Evolutionary conservation across 2,329 filamentous ascomycete species (phyloP).

Genomic region (Diaporthe sp.): DNA sequence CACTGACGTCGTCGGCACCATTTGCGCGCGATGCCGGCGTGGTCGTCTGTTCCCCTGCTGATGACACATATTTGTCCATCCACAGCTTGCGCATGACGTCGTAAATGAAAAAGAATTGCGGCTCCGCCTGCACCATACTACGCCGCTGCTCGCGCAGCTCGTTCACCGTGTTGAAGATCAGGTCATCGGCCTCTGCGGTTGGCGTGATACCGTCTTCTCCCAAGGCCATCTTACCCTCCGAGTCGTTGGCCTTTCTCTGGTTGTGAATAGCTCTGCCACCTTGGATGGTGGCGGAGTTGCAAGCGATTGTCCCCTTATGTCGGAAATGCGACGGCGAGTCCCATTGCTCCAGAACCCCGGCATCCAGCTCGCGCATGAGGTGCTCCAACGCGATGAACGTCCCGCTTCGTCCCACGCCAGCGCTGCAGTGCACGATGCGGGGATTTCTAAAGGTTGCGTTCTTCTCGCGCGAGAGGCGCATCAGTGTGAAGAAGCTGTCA

Average conservation of each 20-base stretch:
- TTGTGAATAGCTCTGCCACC: slow-evolving; percentile 28
- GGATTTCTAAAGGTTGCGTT: slow-evolving; percentile 70
- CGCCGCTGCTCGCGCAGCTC: slow-evolving; percentile 83
- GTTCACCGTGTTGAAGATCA: slow-evolving; percentile 83
- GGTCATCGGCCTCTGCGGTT: slow-evolving; percentile 60
- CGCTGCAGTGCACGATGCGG: slow-evolving; percentile 87
- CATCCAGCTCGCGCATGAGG: too few relatives aligned
- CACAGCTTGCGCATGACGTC: slow-evolving; percentile 80
- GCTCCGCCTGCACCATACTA: too few relatives aligned
- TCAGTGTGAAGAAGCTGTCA: slow-evolving; percentile 74
- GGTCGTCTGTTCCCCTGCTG: slow-evolving; percentile 15
- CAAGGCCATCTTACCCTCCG: slow-evolving; percentile 30
- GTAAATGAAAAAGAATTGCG: too few relatives aligned
- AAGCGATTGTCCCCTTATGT: not conserved
- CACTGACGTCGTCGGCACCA: slow-evolving; percentile 25
- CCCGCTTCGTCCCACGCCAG: slow-evolving; percentile 91
- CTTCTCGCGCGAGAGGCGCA: slow-evolving; percentile 72
- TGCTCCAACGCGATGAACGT: slow-evolving; percentile 98
- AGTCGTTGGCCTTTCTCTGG: slow-evolving; percentile 43
- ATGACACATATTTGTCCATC: slow-evolving; percentile 73
- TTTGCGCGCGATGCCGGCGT: not conserved
- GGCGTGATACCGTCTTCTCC: slow-evolving; percentile 19
- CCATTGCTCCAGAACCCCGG: slow-evolving; percentile 71
- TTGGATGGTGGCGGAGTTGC: slow-evolving; percentile 37
- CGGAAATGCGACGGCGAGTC: slow-evolving; percentile 41